A percentile compares a stretch with the other conserved stretches of the same genome.
phyloP scores from a whole-genome alignment of 192 early-diverging fungal genomes.

The Coemansia sp. region DNA sequence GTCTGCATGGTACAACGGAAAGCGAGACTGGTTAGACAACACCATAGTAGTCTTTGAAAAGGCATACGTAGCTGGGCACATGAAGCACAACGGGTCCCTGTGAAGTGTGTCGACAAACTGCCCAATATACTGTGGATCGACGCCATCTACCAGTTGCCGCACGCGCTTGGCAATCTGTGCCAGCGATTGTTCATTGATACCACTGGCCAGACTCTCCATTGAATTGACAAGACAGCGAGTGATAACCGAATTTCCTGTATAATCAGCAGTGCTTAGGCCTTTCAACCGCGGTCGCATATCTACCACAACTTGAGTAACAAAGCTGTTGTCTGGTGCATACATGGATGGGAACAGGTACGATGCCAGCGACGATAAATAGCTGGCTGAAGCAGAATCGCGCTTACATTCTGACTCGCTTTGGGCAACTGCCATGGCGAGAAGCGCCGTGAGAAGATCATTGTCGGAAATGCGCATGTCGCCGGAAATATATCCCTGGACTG shows the following conservation, averaged over 20 bases:
- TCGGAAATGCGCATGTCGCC: background rate
- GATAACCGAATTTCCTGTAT: background rate
- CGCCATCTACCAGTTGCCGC: background rate
- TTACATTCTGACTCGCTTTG: background rate
- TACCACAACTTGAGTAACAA: background rate
- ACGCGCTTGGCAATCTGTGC: background rate
- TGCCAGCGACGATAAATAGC: background rate
- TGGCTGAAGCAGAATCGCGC: background rate
- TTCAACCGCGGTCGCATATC: background rate
- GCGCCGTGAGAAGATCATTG: too few species aligned
- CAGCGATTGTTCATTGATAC: background rate
- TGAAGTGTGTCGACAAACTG: background rate
- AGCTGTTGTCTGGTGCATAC: background rate
- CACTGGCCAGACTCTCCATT: background rate
- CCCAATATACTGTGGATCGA: constrained; percentile 5
- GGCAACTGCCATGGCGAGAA: background rate
- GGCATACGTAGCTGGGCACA: constrained; percentile 8
- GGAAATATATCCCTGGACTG: background rate
- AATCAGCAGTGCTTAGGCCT: background rate
- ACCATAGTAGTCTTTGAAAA: background rate
- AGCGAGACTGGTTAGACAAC: constrained; percentile 24
- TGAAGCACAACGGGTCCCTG: background rate
- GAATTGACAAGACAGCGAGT: background rate
- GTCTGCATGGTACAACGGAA: constrained; percentile 21
- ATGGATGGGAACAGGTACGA: background rate